These are phyloP conservation scores for Colletotrichum musae DNA, from an alignment of 2,329 filamentous ascomycete genomes.

Conservation along the genomic window DNA sequence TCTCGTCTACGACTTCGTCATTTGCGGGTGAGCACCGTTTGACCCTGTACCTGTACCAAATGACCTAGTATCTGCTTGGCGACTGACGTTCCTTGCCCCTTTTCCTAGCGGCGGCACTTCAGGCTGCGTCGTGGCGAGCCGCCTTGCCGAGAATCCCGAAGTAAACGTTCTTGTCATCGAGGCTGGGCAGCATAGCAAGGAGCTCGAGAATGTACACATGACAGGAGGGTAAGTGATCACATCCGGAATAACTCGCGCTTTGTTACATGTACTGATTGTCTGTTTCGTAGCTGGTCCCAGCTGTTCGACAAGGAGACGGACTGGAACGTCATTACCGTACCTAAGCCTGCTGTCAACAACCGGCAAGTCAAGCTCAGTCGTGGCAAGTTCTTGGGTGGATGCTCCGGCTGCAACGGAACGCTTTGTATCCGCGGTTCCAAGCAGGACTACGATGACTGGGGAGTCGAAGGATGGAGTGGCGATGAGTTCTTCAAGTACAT, in stretches of 20 bases:
- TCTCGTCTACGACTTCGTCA: slow-evolving; percentile 32
- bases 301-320: slow-evolving; percentile 60
- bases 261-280: not conserved
- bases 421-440: slow-evolving; percentile 63
- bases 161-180: slow-evolving; percentile 53
- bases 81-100: slow-evolving; percentile 21
- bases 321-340: slow-evolving; percentile 64
- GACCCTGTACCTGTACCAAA: no score
- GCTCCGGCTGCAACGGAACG: slow-evolving; percentile 64
- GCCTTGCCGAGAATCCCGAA: slow-evolving; percentile 53
- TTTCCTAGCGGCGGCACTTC: slow-evolving; percentile 50
- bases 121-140: slow-evolving; percentile 54
- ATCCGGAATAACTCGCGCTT: slow-evolving; percentile 35
- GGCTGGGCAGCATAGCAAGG: slow-evolving; percentile 55
- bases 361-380: slow-evolving; percentile 63
- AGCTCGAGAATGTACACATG: slow-evolving; percentile 66
- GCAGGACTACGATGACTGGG: slow-evolving; percentile 70
- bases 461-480: slow-evolving; percentile 67
- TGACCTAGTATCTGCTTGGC: no score
- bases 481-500: slow-evolving; percentile 71
- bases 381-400: slow-evolving; percentile 65
- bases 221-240: slow-evolving; percentile 57
- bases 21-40: slow-evolving; percentile 26
- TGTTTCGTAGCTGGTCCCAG: slow-evolving; percentile 48
- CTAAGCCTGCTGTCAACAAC: slow-evolving; percentile 54